Base-by-base conservation (phyloP, 2,329 filamentous ascomycete genomes). In the Alternaria atra region DNA sequence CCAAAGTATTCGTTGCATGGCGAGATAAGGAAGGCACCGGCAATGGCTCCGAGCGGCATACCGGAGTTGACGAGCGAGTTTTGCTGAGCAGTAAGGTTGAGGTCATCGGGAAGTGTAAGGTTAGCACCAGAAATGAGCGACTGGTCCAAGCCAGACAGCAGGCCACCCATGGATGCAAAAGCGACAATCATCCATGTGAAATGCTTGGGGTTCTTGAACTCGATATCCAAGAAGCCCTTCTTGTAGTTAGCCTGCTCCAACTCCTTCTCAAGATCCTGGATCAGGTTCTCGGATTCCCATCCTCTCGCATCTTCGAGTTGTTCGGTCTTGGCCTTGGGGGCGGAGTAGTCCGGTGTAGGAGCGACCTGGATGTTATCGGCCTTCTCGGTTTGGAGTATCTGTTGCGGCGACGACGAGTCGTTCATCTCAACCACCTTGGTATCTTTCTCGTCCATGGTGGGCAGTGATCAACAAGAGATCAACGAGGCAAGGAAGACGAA, bases 131-230 rank as follows among this genome's bases (percentile, higher is more conserved):
- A 89, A 69, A 92, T 92, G 57, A 92, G 81, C 46, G 87, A 90
- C 77, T 92, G 90, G 71, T 92, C 90, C 20, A 92, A 83, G 61
- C 90, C 90, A 1, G 88, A 91, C 0, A 92, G 84, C 23, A 92
- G 80, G 73, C 90, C 90, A 51, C 90, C 90, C 88, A 92, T 90
- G 15, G 87, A 90, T n/a, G 90, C 90, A 68, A 92, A 92, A 1
- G 84, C 87, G 44, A 91, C 88, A 13, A 91, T 83, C 15, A 90
- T 78, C 81, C 85, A 90, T 27, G 89, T 92, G 74, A 91, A 92
- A 70, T 87, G 78, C 54, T 82, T 85, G 0, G 89, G 87, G 73
- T 90, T 84, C 52, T 82, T 82, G 78, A 91, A 88, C 35, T 85
- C 78, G 43, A 90, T 64, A 40, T 89, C 81, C 70, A 88, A 87